Evolutionary conservation across 305 asterid genomes (phyloP), one percentile per base, ranked within the genome.

Genomic region (Ajuga reptans): DNA sequence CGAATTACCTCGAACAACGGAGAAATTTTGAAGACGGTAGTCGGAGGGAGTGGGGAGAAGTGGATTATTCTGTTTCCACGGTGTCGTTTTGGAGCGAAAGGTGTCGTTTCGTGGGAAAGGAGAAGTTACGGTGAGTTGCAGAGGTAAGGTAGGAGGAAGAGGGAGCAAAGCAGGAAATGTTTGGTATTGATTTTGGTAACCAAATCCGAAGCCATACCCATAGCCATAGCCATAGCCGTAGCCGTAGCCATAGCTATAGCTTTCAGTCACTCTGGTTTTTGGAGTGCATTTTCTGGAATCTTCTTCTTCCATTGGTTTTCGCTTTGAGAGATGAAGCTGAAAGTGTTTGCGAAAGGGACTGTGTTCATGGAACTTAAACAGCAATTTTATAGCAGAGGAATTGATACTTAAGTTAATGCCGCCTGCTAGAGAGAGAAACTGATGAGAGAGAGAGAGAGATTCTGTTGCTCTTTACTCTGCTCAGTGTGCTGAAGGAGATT

Each of bases 161-260:
- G 96, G 96, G 37, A 89, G 92, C 27, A 83, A 81, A 74, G 92
- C 75, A 52, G 92, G 92, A 67, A 71, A 81, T 39, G 59, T 75
- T 50, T 88, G 91, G 86, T 81, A 81, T 66, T 76, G 91, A 66
- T 84, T 85, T 29, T 78, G 80, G 75, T 75, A 82, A n/a, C 65
- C 79, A 72, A 80, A 82, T 11, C 75, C 84, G 65, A 53, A 81
- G 6, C 85, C 83, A 75, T 54, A 69, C 7, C 73, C 72, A 21
- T 49, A 47, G 0, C 15, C 76, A 42, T 78, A 72, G 3, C 87
- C 77, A 59, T 80, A n/a, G n/a, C 73, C 72, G 15, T 49, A 47
- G 0, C 12, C 76, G 46, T 78, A 72, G 3, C 87, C 77, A 59
- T 80, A 72, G 72, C 60, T 64, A 43, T 75, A 79, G 68, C 52